Evolutionary conservation across 768 basidiomycete genomes (phyloP).

Genomic region (Boletus pseudo-olivaceus): DNA sequence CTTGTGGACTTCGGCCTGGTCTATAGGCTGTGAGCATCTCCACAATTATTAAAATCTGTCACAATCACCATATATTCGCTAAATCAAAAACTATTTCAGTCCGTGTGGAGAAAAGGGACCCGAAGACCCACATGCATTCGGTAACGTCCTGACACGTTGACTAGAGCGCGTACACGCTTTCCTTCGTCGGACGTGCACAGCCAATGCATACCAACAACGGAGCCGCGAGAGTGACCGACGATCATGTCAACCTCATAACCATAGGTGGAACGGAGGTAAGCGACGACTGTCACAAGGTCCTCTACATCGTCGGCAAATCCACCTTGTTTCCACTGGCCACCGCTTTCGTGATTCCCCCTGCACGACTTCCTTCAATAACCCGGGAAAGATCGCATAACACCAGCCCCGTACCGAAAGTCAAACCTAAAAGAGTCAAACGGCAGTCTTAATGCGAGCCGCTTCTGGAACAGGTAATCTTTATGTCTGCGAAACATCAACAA

Average conservation of each 20-base stretch:
- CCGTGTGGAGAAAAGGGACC: not conserved
- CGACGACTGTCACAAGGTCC: conserved; percentile 65
- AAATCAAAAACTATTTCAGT: conserved; percentile 1
- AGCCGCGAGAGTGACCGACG: conserved; percentile 77
- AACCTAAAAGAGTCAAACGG: conserved; percentile 83
- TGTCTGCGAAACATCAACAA: conserved; percentile 46
- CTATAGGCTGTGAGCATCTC: conserved; percentile 17
- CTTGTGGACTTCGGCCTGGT: conserved; percentile 36
- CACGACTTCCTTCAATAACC: not conserved
- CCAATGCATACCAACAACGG: conserved; percentile 67
- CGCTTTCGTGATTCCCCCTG: conserved; percentile 77
- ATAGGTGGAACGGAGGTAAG: conserved; percentile 52
- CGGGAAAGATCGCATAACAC: conserved; percentile 1
- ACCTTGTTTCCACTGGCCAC: conserved; percentile 61
- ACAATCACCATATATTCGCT: conserved; percentile 30
- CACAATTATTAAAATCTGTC: not conserved
- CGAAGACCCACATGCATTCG: conserved; percentile 63
- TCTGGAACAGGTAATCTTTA: conserved; percentile 82
- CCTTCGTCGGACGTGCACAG: conserved; percentile 61
- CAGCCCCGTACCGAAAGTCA: conserved; percentile 66
- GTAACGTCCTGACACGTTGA: conserved; percentile 76
- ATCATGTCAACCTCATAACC: conserved; percentile 70
- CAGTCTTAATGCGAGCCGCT: conserved; percentile 58
- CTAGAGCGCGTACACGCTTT: conserved; percentile 51
- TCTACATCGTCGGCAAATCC: conserved; percentile 57